Percentiles rank a stretch among this genome's conserved stretches.
Evolutionary conservation across 495 filamentous ascomycete species (phyloP).

Genomic region (Talaromyces stipitatus): DNA sequence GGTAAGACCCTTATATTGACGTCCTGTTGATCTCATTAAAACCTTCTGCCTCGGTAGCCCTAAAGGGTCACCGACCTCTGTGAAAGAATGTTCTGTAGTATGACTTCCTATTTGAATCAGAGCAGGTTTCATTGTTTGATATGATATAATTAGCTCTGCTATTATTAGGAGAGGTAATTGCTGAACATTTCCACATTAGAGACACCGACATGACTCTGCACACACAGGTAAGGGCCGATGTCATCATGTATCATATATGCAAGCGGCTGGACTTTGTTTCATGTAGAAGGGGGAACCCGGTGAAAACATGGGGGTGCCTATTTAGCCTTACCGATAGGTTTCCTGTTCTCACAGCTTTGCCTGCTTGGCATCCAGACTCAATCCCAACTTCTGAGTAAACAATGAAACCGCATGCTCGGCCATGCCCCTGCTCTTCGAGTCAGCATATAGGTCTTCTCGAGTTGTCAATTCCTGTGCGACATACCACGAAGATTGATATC

Average conservation of each 20-base stretch:
- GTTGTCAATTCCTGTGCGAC: background rate
- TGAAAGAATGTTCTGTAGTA: no score
- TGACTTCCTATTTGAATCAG: no score
- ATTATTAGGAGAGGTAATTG: no score
- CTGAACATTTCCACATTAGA: no score
- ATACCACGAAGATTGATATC: constrained; percentile 7
- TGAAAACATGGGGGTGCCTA: background rate
- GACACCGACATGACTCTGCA: background rate
- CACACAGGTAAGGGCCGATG: background rate
- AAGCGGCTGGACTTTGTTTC: background rate
- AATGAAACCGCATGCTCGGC: constrained; percentile 6
- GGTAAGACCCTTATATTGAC: no score
- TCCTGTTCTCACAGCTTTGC: background rate
- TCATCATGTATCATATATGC: background rate
- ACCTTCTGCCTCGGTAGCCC: no score
- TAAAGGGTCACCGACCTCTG: no score
- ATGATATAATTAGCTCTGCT: no score
- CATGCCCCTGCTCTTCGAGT: constrained; percentile 3
- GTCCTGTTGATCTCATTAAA: no score
- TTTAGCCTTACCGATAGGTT: background rate
- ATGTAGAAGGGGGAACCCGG: background rate
- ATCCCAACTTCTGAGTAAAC: background rate
- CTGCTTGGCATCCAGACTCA: background rate
- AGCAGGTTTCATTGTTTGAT: no score
- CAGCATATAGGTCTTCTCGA: background rate